Evolutionary conservation across 257 asterid species (phyloP).

Genomic region (Jasminum sambac): DNA sequence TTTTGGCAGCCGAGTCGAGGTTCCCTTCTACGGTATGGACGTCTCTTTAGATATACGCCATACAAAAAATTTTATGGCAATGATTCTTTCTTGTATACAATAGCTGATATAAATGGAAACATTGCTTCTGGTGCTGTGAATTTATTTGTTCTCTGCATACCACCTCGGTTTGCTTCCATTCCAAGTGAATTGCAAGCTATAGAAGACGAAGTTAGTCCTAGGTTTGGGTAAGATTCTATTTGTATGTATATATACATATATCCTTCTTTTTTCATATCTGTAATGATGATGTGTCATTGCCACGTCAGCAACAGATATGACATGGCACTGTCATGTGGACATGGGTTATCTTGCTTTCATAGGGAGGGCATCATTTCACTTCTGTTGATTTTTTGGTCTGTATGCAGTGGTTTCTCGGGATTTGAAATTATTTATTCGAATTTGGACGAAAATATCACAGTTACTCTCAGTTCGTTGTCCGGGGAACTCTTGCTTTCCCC

Average conservation of each 20-base stretch:
- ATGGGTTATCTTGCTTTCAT: not conserved
- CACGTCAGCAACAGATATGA: too few relatives aligned
- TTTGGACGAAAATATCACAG: constrained; percentile 54
- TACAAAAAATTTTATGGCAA: constrained; percentile 69
- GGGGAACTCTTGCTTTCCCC: constrained; percentile 69
- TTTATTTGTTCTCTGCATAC: constrained; percentile 62
- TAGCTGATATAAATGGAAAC: constrained; percentile 70
- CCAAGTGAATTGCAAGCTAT: constrained; percentile 68
- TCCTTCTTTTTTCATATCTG: not conserved
- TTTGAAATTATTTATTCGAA: constrained; percentile 67
- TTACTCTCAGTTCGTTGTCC: constrained; percentile 52
- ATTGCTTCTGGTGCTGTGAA: constrained; percentile 68
- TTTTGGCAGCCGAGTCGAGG: constrained; percentile 77
- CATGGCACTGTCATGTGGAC: too few relatives aligned
- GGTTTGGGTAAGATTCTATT: constrained; percentile 54
- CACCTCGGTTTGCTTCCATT: constrained; percentile 69
- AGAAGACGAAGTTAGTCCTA: constrained; percentile 75
- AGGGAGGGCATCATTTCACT: not conserved
- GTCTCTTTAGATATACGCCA: constrained; percentile 76
- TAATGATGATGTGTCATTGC: too few relatives aligned
- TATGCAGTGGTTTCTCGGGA: constrained; percentile 83
- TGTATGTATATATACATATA: not conserved
- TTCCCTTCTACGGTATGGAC: constrained; percentile 59
- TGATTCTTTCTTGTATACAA: constrained; percentile 65
- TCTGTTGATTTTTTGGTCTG: constrained; percentile 8